phyloP scores from a whole-genome alignment of 2,329 filamentous ascomycete species.

The Aspergillus uvarum region DNA sequence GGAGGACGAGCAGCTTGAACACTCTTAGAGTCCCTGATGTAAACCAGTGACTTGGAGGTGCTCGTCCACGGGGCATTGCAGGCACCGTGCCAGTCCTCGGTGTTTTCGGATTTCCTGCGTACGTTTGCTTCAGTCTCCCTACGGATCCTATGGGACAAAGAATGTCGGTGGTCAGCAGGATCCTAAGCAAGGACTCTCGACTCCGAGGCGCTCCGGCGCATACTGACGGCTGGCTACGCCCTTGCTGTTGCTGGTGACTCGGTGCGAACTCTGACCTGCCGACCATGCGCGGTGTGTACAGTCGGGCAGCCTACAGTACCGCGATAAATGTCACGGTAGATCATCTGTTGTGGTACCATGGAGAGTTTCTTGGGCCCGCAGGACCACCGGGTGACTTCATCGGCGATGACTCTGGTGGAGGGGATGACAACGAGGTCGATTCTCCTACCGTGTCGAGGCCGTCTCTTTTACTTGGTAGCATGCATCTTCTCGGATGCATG shows the following conservation, averaged over 20 bases:
- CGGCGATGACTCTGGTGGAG: background rate
- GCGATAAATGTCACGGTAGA: background rate
- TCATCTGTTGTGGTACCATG: background rate
- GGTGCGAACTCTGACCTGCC: background rate
- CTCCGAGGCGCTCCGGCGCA: background rate
- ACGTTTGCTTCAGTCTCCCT: background rate
- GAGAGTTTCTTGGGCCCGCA: background rate
- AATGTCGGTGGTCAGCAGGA: background rate
- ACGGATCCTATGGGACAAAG: background rate
- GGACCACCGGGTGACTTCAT: background rate
- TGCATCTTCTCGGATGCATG: background rate
- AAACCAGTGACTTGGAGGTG: background rate
- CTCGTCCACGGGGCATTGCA: background rate
- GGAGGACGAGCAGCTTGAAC: background rate
- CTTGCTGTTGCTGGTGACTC: background rate
- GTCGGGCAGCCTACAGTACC: background rate
- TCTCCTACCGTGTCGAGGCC: background rate
- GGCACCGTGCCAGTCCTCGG: background rate
- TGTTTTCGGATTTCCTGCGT: background rate
- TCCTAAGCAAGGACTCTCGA: background rate
- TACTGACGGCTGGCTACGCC: background rate
- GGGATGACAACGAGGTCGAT: background rate
- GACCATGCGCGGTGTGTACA: background rate
- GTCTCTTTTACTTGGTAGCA: background rate
- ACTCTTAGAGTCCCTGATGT: background rate